These are phyloP conservation scores for Neurospora sp. DNA, from an alignment of 495 filamentous ascomycete species.

Conservation along the genomic window DNA sequence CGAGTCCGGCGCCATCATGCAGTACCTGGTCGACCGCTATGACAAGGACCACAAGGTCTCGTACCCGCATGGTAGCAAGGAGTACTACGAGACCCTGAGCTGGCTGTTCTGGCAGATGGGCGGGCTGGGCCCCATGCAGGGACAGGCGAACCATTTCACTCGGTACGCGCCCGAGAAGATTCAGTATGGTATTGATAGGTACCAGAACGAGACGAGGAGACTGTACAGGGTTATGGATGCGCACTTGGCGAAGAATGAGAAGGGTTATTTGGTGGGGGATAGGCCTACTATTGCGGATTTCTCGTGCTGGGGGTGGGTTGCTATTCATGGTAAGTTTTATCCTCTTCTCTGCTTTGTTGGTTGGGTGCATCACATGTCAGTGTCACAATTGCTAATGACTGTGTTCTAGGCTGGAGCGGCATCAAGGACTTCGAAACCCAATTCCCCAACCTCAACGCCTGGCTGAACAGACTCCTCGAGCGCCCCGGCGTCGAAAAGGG, in stretches of 20 bases:
- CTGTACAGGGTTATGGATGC: conserved; percentile 71
- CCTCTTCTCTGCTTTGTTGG: background rate
- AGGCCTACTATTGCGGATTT: conserved; percentile 79
- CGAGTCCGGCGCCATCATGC: conserved; percentile 77
- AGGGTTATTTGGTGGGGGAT: conserved; percentile 68
- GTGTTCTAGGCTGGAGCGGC: conserved; percentile 52
- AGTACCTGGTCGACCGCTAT: conserved; percentile 74
- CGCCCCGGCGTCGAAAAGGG: conserved; percentile 69
- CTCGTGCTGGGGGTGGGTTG: conserved; percentile 68
- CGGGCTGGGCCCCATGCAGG: conserved; percentile 88
- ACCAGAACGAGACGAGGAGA: conserved; percentile 69
- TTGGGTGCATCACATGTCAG: background rate
- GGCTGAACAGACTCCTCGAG: conserved; percentile 52
- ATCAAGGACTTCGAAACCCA: conserved; percentile 53
- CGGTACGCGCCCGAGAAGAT: conserved; percentile 81
- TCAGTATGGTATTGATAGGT: conserved; percentile 74
- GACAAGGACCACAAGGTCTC: conserved; percentile 74
- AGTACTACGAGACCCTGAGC: conserved; percentile 68
- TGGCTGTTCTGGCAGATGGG: conserved; percentile 59
- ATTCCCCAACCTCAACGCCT: conserved; percentile 61
- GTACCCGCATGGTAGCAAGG: conserved; percentile 62
- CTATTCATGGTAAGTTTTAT: conserved; percentile 26
- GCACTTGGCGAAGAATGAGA: conserved; percentile 53
- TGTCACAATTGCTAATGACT: background rate
- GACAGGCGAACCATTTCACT: conserved; percentile 79